Percentiles rank a stretch among this genome's conserved stretches.
Evolutionary conservation across 306 rosid genomes (phyloP).

Genomic region (Quercus glauca): DNA sequence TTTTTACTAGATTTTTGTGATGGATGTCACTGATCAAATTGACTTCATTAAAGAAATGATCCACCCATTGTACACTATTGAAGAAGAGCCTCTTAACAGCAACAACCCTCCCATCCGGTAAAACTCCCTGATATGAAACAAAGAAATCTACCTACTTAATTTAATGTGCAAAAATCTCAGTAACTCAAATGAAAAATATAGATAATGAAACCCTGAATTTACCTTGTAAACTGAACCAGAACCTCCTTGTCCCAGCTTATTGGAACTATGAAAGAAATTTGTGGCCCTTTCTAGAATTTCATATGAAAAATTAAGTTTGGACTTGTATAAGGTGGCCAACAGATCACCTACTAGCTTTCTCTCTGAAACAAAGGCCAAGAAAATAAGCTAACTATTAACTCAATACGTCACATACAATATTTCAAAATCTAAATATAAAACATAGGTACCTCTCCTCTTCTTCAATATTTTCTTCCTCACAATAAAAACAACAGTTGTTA

Average conservation of each 20-base stretch:
- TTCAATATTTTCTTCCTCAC: conserved; percentile 37
- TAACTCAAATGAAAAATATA: not conserved
- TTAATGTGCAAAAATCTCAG: not conserved
- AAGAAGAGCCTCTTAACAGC: conserved; percentile 59
- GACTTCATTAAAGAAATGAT: conserved; percentile 49
- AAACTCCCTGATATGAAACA: conserved; percentile 27
- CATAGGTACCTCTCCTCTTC: conserved; percentile 46
- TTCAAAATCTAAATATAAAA: not conserved
- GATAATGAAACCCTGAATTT: not conserved
- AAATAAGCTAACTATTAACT: not conserved
- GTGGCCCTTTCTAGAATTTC: conserved; percentile 73
- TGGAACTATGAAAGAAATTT: conserved; percentile 51
- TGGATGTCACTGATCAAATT: conserved; percentile 38
- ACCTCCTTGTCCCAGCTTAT: conserved; percentile 81
- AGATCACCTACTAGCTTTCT: conserved; percentile 57
- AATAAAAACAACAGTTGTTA: conserved; percentile 37
- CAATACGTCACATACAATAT: not conserved
- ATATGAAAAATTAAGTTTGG: conserved; percentile 57
- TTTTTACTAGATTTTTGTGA: conserved; percentile 48
- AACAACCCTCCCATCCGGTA: conserved; percentile 32
- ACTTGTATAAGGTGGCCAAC: conserved; percentile 38
- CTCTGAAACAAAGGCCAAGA: conserved; percentile 34
- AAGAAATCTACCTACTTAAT: not conserved
- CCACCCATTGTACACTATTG: conserved; percentile 50
- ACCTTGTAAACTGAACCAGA: conserved; percentile 81